Base-by-base conservation (phyloP, 2,329 filamentous ascomycete species). In the Colletotrichum limetticola region DNA sequence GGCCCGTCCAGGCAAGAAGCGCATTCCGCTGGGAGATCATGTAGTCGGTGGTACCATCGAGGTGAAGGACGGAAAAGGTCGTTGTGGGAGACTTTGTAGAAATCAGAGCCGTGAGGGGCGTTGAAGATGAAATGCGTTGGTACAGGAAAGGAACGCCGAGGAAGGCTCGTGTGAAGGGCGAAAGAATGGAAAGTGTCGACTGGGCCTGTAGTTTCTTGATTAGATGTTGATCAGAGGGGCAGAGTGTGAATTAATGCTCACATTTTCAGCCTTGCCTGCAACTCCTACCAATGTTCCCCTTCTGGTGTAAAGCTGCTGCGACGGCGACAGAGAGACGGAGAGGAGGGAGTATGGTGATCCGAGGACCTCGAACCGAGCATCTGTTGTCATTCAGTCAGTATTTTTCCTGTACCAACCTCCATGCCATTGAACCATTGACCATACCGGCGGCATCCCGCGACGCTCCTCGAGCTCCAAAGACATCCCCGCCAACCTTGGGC, bases 11-110 rank as follows among this genome's bases (percentile, higher is more conserved):
- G 67, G 97, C 97, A n/a, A 98, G 87, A 66, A 99, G 87, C 1
- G 95, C 95, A 76, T 94, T 93, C 74, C 94, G 90, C 81, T 98
- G 95, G 7, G 94, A 90, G 9, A 99, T 86, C 87, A 98, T 94
- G 96, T 97, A 99, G 84, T 99, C 97, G 71, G 95, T 92, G 5
- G 95, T 95, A 71, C 97, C 97, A 85, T 99, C 95, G 63, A 99
- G 90, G 80, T 96, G 93, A 30, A 99, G 88, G 8, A 97, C 91
- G 14, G 94, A 92, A 77, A 99, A 95, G 6, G 95, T 95, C 1
- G 95, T 97, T 65, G 93, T 91, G 5, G 94, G 91, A 5, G 95
- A 95, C 81, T 95, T 97, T 28, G 96, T 95, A 35, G 94, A 94
- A 77, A 99, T 93, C 75, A 99, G 86, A 37, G 95, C 95, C 56